These are phyloP conservation scores for Solanum pinnatisectum DNA, from an alignment of 257 asterid species.

Conservation along the genomic window DNA sequence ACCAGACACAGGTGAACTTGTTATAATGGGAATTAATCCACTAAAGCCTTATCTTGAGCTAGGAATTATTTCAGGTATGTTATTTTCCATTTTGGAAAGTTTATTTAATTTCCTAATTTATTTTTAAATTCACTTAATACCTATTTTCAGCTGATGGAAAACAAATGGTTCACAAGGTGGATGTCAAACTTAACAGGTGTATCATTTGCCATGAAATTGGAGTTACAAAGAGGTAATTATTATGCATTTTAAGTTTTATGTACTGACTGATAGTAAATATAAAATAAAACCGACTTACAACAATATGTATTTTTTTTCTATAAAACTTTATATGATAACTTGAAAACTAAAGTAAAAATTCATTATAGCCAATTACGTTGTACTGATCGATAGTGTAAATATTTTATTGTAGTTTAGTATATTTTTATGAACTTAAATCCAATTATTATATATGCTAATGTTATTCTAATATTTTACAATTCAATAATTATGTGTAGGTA, in stretches of 20 bases:
- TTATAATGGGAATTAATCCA: slow-evolving; percentile 38
- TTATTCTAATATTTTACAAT: not conserved
- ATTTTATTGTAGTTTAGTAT: not conserved
- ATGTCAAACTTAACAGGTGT: slow-evolving; percentile 45
- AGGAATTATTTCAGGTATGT: slow-evolving; percentile 57
- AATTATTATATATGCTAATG: not conserved
- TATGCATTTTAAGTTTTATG: not conserved
- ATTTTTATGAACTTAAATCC: not conserved
- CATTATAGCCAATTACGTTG: not conserved
- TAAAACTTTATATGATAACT: not conserved
- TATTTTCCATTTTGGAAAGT: not conserved
- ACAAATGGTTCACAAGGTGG: slow-evolving; percentile 48
- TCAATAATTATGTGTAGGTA: slow-evolving; percentile 16
- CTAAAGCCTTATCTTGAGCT: slow-evolving; percentile 37
- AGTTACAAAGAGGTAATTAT: slow-evolving; percentile 34
- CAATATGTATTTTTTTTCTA: not conserved
- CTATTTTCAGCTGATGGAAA: slow-evolving; percentile 42
- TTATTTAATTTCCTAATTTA: not conserved
- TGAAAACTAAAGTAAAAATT: not conserved
- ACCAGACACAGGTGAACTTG: slow-evolving; percentile 47
- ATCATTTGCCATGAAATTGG: slow-evolving; percentile 63
- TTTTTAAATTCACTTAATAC: not conserved
- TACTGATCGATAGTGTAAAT: not conserved
- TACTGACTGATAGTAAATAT: not conserved
- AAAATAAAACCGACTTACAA: no score